Conservation (phyloP, 2,329 filamentous ascomycete genomes). For the Lasiodiplodia hormozganensis region DNA sequence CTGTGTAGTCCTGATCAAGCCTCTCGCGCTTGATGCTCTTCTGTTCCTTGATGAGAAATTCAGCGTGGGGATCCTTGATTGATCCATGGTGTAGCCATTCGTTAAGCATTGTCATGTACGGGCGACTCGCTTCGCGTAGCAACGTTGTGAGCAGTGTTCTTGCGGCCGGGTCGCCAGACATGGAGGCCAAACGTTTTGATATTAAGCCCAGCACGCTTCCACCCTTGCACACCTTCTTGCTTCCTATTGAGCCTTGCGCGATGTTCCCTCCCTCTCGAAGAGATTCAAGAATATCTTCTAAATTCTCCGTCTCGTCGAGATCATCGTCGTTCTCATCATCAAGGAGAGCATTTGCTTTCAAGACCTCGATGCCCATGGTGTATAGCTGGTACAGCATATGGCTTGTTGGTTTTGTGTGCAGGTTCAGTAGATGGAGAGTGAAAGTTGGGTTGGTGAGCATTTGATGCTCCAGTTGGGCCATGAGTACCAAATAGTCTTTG, state of each 20-base stretch:
- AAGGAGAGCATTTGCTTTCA: slow-evolving; percentile 85
- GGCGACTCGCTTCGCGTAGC: slow-evolving; percentile 84
- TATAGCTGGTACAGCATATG: slow-evolving; percentile 94
- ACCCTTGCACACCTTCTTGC: slow-evolving; percentile 95
- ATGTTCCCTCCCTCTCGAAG: slow-evolving; percentile 86
- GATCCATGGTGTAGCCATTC: slow-evolving; percentile 97
- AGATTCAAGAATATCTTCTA: slow-evolving; percentile 92
- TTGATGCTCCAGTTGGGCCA: slow-evolving; percentile 93
- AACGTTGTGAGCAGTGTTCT: slow-evolving; percentile 81
- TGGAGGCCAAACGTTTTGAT: slow-evolving; percentile 81
- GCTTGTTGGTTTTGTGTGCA: slow-evolving; percentile 87
- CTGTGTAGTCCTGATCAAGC: slow-evolving; percentile 94
- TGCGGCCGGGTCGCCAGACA: slow-evolving; percentile 93
- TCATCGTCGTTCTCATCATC: slow-evolving; percentile 74
- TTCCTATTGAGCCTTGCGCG: slow-evolving; percentile 76
- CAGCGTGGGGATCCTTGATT: slow-evolving; percentile 90
- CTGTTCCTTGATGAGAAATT: slow-evolving; percentile 95
- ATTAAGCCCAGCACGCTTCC: slow-evolving; percentile 90
- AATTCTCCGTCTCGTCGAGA: slow-evolving; percentile 79
- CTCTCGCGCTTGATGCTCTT: slow-evolving; percentile 92
- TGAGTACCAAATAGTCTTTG: slow-evolving; percentile 91
- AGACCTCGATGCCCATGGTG: slow-evolving; percentile 75
- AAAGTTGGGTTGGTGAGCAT: slow-evolving; percentile 88
- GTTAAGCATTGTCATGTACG: slow-evolving; percentile 98
- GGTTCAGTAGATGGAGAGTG: slow-evolving; percentile 89